These are phyloP conservation scores for Alternaria brassicae DNA, from an alignment of 2,329 filamentous ascomycete genomes.

Conservation along the genomic window DNA sequence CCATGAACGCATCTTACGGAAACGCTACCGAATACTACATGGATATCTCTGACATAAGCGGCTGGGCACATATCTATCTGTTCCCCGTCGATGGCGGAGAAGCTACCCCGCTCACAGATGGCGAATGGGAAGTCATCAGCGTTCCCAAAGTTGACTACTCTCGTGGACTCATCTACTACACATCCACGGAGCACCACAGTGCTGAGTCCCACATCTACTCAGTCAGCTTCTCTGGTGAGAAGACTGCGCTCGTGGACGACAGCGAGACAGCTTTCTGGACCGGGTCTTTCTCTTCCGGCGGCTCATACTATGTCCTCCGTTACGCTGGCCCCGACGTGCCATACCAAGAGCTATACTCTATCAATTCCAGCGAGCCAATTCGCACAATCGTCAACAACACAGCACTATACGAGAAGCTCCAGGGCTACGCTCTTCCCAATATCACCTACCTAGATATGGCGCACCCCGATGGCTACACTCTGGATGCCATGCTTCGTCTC, in stretches of 20 bases:
- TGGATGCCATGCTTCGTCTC: conserved; percentile 71
- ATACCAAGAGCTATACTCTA: conserved; percentile 70
- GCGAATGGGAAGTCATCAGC: conserved; percentile 69
- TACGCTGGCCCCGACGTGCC: conserved; percentile 72
- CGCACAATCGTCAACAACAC: conserved; percentile 68
- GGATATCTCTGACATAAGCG: conserved; percentile 70
- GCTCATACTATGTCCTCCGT: conserved; percentile 69
- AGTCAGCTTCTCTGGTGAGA: conserved; percentile 65
- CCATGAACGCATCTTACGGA: conserved; percentile 44
- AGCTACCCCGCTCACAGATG: conserved; percentile 65
- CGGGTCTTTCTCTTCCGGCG: conserved; percentile 69
- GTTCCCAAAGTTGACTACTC: conserved; percentile 67
- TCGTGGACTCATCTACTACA: conserved; percentile 67
- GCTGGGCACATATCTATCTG: conserved; percentile 71
- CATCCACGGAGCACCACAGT: conserved; percentile 69
- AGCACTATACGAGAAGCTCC: conserved; percentile 62
- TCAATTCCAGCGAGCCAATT: conserved; percentile 63
- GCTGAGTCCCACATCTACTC: conserved; percentile 74
- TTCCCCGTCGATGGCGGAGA: conserved; percentile 65
- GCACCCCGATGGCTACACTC: conserved; percentile 66
- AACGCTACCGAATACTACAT: conserved; percentile 63
- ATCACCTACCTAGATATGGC: conserved; percentile 69
- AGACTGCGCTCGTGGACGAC: conserved; percentile 68
- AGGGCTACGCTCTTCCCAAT: conserved; percentile 68
- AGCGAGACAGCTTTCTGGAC: conserved; percentile 65